Percentiles rank a stretch among this genome's conserved stretches.
phyloP scores from a whole-genome alignment of 2,329 filamentous ascomycete species.

The Leptographium procerum region DNA sequence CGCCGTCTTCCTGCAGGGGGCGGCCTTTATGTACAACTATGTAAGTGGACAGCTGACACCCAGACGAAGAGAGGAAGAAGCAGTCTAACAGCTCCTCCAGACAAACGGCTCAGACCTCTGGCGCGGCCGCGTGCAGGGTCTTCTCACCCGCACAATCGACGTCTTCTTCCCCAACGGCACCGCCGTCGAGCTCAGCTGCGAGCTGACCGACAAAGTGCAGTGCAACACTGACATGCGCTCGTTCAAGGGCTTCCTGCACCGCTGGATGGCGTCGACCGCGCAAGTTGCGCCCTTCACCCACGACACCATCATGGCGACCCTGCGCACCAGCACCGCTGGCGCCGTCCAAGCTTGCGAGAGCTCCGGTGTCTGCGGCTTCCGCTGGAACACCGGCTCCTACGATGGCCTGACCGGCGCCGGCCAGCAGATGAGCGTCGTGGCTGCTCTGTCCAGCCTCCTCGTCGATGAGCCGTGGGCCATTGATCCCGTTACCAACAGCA shows the following conservation, averaged over 20 bases:
- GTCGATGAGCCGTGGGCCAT: constrained; percentile 18
- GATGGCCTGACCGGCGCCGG: constrained; percentile 35
- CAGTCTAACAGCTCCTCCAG: constrained; percentile 17
- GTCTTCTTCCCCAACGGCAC: constrained; percentile 46
- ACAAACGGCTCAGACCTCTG: constrained; percentile 41
- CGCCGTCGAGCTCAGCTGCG: constrained; percentile 58
- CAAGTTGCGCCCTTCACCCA: constrained; percentile 51
- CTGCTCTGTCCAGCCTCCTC: constrained; percentile 34
- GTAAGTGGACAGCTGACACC: constrained; percentile 21
- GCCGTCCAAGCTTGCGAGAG: constrained; percentile 48
- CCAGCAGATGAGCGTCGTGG: constrained; percentile 40
- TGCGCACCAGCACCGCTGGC: constrained; percentile 44
- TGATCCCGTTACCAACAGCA: constrained; percentile 22
- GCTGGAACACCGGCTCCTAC: constrained; percentile 39
- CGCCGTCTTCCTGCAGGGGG: constrained; percentile 12
- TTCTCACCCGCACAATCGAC: constrained; percentile 37
- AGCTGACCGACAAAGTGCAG: constrained; percentile 26
- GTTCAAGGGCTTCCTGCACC: constrained; percentile 60
- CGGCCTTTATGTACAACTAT: constrained; percentile 15
- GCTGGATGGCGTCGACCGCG: constrained; percentile 51
- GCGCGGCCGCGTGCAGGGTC: constrained; percentile 41
- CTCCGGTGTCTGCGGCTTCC: constrained; percentile 50
- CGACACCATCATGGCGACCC: constrained; percentile 41
- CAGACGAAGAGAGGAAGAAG: background rate
- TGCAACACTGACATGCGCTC: constrained; percentile 64